Conservation (phyloP, 805 yeast species). For the Saccharomyces cerevisiae region DNA sequence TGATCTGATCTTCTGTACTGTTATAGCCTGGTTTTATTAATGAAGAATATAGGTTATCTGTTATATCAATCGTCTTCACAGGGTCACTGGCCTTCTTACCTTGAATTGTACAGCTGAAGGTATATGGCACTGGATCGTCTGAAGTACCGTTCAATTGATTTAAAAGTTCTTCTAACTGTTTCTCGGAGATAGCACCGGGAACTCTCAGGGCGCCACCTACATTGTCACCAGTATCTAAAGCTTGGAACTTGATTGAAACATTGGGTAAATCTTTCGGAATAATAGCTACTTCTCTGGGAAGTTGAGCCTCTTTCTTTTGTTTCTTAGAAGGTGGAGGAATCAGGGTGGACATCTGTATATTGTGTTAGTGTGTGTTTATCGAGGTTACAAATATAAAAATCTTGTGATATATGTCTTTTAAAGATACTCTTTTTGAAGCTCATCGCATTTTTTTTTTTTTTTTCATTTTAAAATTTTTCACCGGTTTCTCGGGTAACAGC, state of each 20-base stretch:
- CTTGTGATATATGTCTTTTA: background rate
- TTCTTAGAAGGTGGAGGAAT: slow-evolving; percentile 91
- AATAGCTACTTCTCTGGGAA: slow-evolving; percentile 63
- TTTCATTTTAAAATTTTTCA: background rate
- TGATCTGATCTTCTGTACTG: slow-evolving; percentile 87
- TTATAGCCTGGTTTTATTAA: slow-evolving; percentile 79
- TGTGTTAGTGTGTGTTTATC: background rate
- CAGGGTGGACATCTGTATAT: slow-evolving; percentile 67
- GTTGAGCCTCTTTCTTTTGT: slow-evolving; percentile 76
- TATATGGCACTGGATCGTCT: slow-evolving; percentile 86
- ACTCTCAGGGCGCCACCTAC: slow-evolving; percentile 82
- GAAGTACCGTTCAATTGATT: slow-evolving; percentile 64
- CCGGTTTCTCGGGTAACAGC: background rate
- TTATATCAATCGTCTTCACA: slow-evolving; percentile 51
- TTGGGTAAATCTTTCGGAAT: slow-evolving; percentile 76
- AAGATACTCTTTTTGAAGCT: background rate
- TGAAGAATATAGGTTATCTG: slow-evolving; percentile 67
- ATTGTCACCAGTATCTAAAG: slow-evolving; percentile 83
- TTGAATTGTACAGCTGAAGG: slow-evolving; percentile 59
- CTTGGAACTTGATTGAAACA: slow-evolving; percentile 82
- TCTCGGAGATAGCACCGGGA: slow-evolving; percentile 79
- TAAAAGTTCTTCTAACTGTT: slow-evolving; percentile 79
- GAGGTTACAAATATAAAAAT: background rate
- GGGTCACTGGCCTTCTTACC: slow-evolving; percentile 36
- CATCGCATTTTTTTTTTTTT: background rate